These are phyloP conservation scores for Candida sanyiensis DNA, from an alignment of 805 yeast species.

Conservation along the genomic window DNA sequence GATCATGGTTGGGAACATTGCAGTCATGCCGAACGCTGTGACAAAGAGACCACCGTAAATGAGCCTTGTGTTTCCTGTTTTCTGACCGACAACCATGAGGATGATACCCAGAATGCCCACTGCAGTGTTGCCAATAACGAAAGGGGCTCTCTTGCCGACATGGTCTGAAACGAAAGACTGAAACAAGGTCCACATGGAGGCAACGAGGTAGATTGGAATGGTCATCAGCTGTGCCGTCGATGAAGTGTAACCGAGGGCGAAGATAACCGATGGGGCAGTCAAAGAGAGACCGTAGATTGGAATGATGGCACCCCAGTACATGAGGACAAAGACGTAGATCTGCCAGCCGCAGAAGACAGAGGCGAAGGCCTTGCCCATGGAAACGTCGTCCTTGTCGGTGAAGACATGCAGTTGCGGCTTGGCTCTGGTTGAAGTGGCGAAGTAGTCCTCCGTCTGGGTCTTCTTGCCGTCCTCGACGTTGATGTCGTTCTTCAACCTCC, in stretches of 20 bases:
- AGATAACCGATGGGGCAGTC: constrained; percentile 39
- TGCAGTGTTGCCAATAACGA: constrained; percentile 22
- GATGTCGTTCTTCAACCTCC: constrained; percentile 19
- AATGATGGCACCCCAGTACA: constrained; percentile 28
- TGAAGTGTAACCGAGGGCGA: constrained; percentile 33
- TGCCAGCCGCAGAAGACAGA: constrained; percentile 28
- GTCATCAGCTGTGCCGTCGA: constrained; percentile 38
- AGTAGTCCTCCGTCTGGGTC: constrained; percentile 2
- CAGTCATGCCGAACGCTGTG: constrained; percentile 28
- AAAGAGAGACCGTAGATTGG: constrained; percentile 35
- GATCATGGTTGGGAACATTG: constrained; percentile 31
- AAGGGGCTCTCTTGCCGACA: constrained; percentile 29
- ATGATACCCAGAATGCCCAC: constrained; percentile 32
- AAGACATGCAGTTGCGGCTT: constrained; percentile 12
- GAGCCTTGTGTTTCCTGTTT: constrained; percentile 16
- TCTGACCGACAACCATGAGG: constrained; percentile 27
- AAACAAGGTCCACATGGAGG: constrained; percentile 26
- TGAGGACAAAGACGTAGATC: constrained; percentile 25
- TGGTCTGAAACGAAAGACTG: constrained; percentile 27
- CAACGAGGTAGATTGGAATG: constrained; percentile 36
- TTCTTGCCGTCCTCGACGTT: constrained; percentile 9
- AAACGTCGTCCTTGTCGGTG: constrained; percentile 15
- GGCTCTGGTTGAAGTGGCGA: constrained; percentile 5
- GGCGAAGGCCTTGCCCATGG: constrained; percentile 13
- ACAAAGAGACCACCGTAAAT: constrained; percentile 31